Evolutionary conservation across 2,329 filamentous ascomycete genomes (phyloP), one percentile per base, ranked within the genome.

Genomic region (Cladosporium sp.): DNA sequence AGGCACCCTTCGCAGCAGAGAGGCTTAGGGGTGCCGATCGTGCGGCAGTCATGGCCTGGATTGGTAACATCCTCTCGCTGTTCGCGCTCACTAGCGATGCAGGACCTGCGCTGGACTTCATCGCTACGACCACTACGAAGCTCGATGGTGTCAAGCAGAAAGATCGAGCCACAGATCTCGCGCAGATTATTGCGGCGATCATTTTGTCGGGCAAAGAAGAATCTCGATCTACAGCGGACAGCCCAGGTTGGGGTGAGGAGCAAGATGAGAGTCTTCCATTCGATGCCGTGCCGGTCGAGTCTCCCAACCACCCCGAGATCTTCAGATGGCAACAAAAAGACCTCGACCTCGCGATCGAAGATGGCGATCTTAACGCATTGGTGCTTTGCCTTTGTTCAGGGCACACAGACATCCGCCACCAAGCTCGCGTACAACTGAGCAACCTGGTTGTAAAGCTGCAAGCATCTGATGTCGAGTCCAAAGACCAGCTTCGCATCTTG

Each of bases 401-500:
- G 47, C 85, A 94, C 66, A 77, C 79, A 35, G 87, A 89, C 70
- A 88, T 96, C 62, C 84, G 92, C 50, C 85, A 87, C 60, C 91
- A 97, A 74, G 89, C 91, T 4, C 76, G 88, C 17, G 83, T 80
- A 37, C 87, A 85, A 64, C 78, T 92, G 40, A 78, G 84, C 51
- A 89, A 89, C 69, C 81, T 83, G 48, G 78, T 80, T 72, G 68
- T 72, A 13, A 79, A 75, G 49, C 71, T 84, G 3, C 74, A 78
- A 62, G 75, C 84, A 53, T 92, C 89, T 0, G 80, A 83, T 1
- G 86, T 91, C 65, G 81, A 86, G 45, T 90, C 95, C 66, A 88
- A 86, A 67, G 85, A 90, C 36, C 87, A 92, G 60, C 76, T 92
- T 4, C 92, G 89, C 77, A 79, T 96, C 9, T 80, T 97, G 3